phyloP scores from a whole-genome alignment of 352 stramenopile species.

The Halophytophthora batemanensis region DNA sequence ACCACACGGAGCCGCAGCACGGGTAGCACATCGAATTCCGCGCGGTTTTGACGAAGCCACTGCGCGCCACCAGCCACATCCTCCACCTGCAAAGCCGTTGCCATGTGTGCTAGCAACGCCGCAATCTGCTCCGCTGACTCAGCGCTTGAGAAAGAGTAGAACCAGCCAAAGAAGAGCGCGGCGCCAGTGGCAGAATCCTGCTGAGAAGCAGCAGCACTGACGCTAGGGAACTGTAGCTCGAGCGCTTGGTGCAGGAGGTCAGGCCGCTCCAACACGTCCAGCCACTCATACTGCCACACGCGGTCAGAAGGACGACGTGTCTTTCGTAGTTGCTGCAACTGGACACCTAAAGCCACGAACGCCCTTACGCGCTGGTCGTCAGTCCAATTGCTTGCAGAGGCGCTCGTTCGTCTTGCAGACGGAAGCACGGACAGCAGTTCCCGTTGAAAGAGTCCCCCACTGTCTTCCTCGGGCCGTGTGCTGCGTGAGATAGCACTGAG shows the following conservation, averaged over 20 bases:
- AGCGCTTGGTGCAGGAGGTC: slow-evolving; percentile 26
- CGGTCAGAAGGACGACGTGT: slow-evolving; percentile 11
- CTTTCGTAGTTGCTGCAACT: slow-evolving; percentile 17
- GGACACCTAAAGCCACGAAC: slow-evolving; percentile 12
- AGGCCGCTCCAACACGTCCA: slow-evolving; percentile 25
- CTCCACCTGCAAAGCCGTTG: slow-evolving; percentile 13
- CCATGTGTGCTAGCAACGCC: slow-evolving; percentile 18
- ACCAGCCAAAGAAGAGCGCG: slow-evolving; percentile 40
- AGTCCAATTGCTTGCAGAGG: slow-evolving; percentile 5
- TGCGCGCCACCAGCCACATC: slow-evolving; percentile 19
- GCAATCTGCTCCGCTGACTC: slow-evolving; percentile 17
- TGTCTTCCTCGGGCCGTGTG: slow-evolving; percentile 9
- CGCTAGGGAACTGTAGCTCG: slow-evolving; percentile 13
- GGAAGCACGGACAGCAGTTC: slow-evolving; percentile 20
- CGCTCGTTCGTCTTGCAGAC: neutral
- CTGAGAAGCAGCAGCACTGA: neutral
- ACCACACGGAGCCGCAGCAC: slow-evolving; percentile 39
- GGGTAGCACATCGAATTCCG: slow-evolving; percentile 27
- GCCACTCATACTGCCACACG: slow-evolving; percentile 33
- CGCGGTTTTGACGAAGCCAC: slow-evolving; percentile 46
- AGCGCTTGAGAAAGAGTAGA: slow-evolving; percentile 27
- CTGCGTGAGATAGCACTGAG: slow-evolving; percentile 25
- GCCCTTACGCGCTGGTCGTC: slow-evolving; percentile 8
- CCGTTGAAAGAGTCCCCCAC: slow-evolving; percentile 17
- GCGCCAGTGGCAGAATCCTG: slow-evolving; percentile 7